Percentiles rank a stretch among this genome's conserved stretches.
Evolutionary conservation across 306 rosid species (phyloP).

Genomic region (Adenanthera pavonina): DNA sequence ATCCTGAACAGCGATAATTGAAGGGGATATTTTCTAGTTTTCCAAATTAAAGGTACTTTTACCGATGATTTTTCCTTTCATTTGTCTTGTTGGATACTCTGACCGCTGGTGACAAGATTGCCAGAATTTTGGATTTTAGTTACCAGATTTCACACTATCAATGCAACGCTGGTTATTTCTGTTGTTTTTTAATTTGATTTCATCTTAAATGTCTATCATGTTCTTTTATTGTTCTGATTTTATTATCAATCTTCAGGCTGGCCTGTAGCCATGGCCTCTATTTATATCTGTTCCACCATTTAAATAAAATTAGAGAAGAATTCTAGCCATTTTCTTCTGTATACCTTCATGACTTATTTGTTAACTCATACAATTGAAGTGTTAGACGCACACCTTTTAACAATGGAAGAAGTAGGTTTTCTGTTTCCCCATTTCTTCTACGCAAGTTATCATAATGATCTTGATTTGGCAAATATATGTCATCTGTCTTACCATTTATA

Average conservation of each 20-base stretch:
- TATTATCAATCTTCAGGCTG: neutral
- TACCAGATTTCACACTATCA: neutral
- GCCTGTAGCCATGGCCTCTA: neutral
- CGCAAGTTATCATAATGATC: slow-evolving; percentile 8
- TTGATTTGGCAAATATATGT: slow-evolving; percentile 26
- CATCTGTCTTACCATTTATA: slow-evolving; percentile 18
- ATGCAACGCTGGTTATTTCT: neutral
- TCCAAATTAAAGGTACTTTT: neutral
- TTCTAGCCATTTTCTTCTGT: neutral
- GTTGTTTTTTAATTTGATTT: neutral
- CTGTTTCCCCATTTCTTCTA: slow-evolving; percentile 18
- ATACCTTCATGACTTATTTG: neutral
- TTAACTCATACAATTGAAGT: slow-evolving; percentile 21
- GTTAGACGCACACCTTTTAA: slow-evolving; percentile 16
- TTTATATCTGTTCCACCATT: neutral
- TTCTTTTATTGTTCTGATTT: neutral
- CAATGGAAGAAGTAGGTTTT: slow-evolving; percentile 19
- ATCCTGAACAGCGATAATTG: neutral
- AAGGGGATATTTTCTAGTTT: neutral
- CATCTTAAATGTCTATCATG: neutral
- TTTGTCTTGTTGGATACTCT: neutral
- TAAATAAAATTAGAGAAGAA: neutral
- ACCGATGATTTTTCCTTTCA: slow-evolving; percentile 9
- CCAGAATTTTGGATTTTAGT: neutral
- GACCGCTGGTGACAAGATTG: neutral